Evolutionary conservation across 805 yeast genomes (phyloP), one percentile per base, ranked within the genome.

Genomic region (Cyberlindnera maritima): DNA sequence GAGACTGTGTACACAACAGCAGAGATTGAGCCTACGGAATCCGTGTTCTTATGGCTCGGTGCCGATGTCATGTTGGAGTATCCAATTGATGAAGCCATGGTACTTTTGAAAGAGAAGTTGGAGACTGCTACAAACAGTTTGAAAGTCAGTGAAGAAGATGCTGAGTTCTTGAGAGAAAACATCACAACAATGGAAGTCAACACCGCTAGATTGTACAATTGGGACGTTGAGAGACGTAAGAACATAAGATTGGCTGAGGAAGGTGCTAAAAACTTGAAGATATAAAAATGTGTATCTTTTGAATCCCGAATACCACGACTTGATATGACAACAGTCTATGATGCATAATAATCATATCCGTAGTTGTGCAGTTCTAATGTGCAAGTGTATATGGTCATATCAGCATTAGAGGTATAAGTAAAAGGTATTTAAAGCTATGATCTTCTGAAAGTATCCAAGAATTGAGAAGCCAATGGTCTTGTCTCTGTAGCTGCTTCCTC

Each of bases 121-220:
- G 64, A 65, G 13, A 77, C 79, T 29, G 90, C 96, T 14, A 69
- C 77, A 55, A 70, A 75, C 34, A 84, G 79, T 53, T 74, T 81
- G 56, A 63, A 68, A 20, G 71, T 75, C 37, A 85, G 95, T 32
- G 80, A 87, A 55, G 96, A 87, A 53, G 99, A 89, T 62, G 75
- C 87, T 50, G 96, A 88, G 59, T 90, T 82, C 55, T 73, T 84
- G 51, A 79, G 94, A 54, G 94, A 87, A 55, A 90, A 90, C 58
- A 91, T 92, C 52, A 94, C 99, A 14, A 92, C 97, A 3, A 88
- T 94, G 91, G 98, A 94, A 66, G 99, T 94, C 43, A 94, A 94
- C 63, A 89, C 96, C 15, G 97, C 99, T 1, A 77, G 99, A 54
- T 75, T 87, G 62, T 88, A 87, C 63, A 88, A 88, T 59, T 87